Conservation (phyloP, 805 yeast species). For the Clavispora phyllophila region DNA sequence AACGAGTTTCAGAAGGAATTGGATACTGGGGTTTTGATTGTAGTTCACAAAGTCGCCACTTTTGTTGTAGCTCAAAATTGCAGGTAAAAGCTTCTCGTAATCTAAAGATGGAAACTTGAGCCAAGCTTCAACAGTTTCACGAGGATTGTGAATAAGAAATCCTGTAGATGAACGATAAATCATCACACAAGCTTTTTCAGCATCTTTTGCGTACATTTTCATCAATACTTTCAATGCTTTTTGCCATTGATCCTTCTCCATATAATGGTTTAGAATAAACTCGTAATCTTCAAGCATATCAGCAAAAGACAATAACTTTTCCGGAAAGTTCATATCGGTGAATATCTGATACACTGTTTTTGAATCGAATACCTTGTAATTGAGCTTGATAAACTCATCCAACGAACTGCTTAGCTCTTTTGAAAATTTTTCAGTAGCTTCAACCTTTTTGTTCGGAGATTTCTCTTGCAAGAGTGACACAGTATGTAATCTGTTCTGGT, state of each 20-base stretch:
- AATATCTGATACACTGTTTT: slow-evolving; percentile 70
- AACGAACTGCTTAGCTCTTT: slow-evolving; percentile 6
- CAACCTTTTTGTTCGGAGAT: background rate
- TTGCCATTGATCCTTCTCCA: slow-evolving; percentile 66
- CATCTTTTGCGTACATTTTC: slow-evolving; percentile 42
- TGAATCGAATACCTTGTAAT: slow-evolving; percentile 51
- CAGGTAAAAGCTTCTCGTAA: slow-evolving; percentile 65
- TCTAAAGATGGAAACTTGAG: slow-evolving; percentile 50
- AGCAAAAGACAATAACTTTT: slow-evolving; percentile 64
- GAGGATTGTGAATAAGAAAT: slow-evolving; percentile 62
- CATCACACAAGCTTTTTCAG: slow-evolving; percentile 19
- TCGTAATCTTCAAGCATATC: slow-evolving; percentile 61
- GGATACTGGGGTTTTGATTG: slow-evolving; percentile 57
- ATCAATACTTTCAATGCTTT: slow-evolving; percentile 59
- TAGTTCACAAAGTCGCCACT: slow-evolving; percentile 33
- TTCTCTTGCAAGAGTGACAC: background rate
- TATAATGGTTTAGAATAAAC: slow-evolving; percentile 64
- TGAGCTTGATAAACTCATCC: slow-evolving; percentile 48
- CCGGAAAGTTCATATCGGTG: slow-evolving; percentile 56
- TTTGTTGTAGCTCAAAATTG: slow-evolving; percentile 65
- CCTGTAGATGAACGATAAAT: slow-evolving; percentile 68
- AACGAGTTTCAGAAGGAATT: slow-evolving; percentile 53
- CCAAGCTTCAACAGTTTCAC: slow-evolving; percentile 75
- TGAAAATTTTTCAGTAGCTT: background rate
- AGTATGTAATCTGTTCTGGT: slow-evolving; percentile 10